Base-by-base conservation (phyloP, 768 basidiomycete genomes). In the Suillus luteus region DNA sequence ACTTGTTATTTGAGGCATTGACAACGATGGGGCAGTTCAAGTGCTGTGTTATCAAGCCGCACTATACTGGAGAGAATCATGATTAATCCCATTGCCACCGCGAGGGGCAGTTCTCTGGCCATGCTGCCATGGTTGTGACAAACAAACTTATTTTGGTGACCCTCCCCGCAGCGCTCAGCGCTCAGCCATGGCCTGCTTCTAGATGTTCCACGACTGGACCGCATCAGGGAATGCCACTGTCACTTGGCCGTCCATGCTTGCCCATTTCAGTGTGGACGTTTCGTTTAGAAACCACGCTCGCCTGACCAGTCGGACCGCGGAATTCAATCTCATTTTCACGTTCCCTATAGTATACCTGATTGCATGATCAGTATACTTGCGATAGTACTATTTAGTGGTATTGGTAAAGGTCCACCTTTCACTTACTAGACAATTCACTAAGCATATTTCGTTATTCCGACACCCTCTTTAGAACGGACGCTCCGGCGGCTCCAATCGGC, bases 131-230 rank as follows among this genome's bases (percentile, higher is more conserved):
- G 40, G 22, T 40, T 27, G 22, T 57, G 55, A 57, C 55, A 40
- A 58, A 58, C 24, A 1, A 27, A n/a, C 27, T 41, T 41, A 41
- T 58, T 58, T 31, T 40, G 40, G 57, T 37, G 17, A 12, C 17
- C 11, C 11, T 31, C 8, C 37, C 40, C 57, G 27, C 40, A 58
- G 51, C 27, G 51, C 27, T 52, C 51, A 58, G 51, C 27, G 51
- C 51, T 52, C 51, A 52, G 57, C 57, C 57, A 58, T 54, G 52
- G 31, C 52, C 11, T 35, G 52, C 33, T 54, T 54, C 52, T 58
- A 41, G 38, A 58, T 27, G 40, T 17, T 58, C 57, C 57, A 38
- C 14, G 14, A 40, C 38, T 41, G 24, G 40, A 58, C 52, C 31
- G 19, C 5, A 27, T 57, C 38, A 41, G 17, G 40, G 6, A 41